Evolutionary conservation across 305 asterid species (phyloP), one percentile per base, ranked within the genome.

Genomic region (Andrographis paniculata): DNA sequence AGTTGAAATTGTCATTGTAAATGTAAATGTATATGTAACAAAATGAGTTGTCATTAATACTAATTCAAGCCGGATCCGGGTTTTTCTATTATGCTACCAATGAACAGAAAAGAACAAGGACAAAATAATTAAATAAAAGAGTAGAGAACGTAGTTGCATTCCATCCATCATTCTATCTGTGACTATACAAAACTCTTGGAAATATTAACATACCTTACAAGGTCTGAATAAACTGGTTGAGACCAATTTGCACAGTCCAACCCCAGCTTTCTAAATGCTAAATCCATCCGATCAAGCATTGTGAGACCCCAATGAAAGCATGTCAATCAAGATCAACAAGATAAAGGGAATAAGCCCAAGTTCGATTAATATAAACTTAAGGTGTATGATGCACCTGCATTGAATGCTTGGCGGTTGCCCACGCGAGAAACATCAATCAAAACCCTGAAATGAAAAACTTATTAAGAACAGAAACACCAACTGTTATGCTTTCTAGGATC

Each of bases 171-270:
- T 28, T 31, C 38, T 39, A 14, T 9, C 40, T 30, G 13, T 12
- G 19, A 47, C 3, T 17, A 54, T 16, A 24, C 8, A 2, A 46
- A 46, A 4, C 3, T 21, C 9, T 23, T 6, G 4, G 31, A 22
- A 6, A 6, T 46, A 21, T 22, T 13, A 13, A 0, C 31, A 46
- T 50, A 85, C 98, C 93, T 85, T 56, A 77, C 62, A 65, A 89
- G 94, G 75, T 89, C 98, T 42, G 63, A 40, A 73, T 89, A 89
- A 64, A 89, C 82, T 42, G 98, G 98, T 67, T 82, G 82, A 31
- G 79, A 66, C 98, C 98, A 89, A 73, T 86, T 89, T 11, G 98
- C 98, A 71, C 95, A 85, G 79, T 89, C 98, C 66, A 89, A 72
- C 42, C 98, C 98, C 58, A 89, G 81, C 84, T 85, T 85, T 66